phyloP scores from a whole-genome alignment of 495 filamentous ascomycete genomes.

The Elaphomyces granulatus region DNA sequence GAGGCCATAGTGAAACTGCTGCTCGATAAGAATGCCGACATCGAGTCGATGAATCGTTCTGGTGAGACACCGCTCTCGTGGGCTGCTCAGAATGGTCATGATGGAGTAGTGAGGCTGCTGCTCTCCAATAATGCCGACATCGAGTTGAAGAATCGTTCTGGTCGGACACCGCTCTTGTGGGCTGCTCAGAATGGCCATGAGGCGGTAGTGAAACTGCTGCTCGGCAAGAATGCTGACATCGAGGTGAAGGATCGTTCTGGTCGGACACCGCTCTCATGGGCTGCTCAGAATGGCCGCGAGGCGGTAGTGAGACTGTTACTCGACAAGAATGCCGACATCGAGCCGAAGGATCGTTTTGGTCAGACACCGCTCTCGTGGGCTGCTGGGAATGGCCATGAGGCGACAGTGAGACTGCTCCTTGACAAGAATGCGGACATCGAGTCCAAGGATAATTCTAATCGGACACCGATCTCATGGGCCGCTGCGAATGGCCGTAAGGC shows the following conservation, averaged over 20 bases:
- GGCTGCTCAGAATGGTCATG: conserved; percentile 23
- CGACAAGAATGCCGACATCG: conserved; percentile 6
- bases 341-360: conserved; percentile 7
- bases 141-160: conserved; percentile 8
- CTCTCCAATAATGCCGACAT: conserved; percentile 13
- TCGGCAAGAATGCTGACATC: conserved; percentile 8
- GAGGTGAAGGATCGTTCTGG: conserved; percentile 11
- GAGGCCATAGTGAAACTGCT: too few species aligned
- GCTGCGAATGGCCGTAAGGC: conserved; percentile 5
- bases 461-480: conserved; percentile 8
- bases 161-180: conserved; percentile 12
- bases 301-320: conserved; percentile 13
- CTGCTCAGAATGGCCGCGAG: conserved; percentile 9
- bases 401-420: conserved; percentile 10
- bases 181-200: conserved; percentile 15
- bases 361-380: conserved; percentile 16
- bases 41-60: too few species aligned
- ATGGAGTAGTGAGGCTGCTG: conserved; percentile 16
- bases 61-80: conserved; percentile 17
- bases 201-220: conserved; percentile 8
- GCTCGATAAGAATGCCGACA: too few species aligned
- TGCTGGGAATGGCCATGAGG: conserved; percentile 9
- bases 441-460: not conserved
- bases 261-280: conserved; percentile 4
- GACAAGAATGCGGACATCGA: conserved; percentile 7